A percentile compares a stretch with the other conserved stretches of the same genome.
Conservation (phyloP, 202 grass and related monocot species). For the Zoysia matrella region DNA sequence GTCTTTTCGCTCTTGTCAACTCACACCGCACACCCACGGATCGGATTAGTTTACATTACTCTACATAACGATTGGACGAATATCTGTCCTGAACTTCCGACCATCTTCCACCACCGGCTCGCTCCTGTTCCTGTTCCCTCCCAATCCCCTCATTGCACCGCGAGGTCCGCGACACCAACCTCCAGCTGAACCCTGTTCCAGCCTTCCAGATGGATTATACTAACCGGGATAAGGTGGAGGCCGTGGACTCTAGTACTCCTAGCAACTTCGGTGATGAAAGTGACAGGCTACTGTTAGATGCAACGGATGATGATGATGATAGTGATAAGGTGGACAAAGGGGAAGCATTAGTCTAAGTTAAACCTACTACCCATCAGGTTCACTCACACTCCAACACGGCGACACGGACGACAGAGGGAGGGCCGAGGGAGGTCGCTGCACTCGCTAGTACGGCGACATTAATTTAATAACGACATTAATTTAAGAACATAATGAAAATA, state of each 20-base stretch:
- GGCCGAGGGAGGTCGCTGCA: too few relatives aligned
- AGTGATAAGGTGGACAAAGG: neutral
- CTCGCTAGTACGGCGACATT: too few relatives aligned
- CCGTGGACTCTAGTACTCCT: too few relatives aligned
- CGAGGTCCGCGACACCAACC: neutral
- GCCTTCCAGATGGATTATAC: neutral
- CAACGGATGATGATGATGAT: neutral
- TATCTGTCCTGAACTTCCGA: neutral
- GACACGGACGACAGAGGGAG: too few relatives aligned
- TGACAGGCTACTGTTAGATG: conserved; percentile 26
- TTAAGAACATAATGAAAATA: too few relatives aligned
- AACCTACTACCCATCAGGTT: too few relatives aligned
- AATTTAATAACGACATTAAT: too few relatives aligned
- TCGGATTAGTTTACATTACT: neutral
- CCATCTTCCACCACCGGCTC: neutral
- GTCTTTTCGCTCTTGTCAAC: neutral
- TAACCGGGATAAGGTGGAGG: too few relatives aligned
- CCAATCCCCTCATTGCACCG: conserved; percentile 16
- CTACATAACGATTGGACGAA: neutral
- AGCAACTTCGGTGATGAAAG: neutral
- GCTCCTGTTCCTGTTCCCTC: conserved; percentile 1
- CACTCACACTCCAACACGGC: too few relatives aligned
- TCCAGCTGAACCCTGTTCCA: neutral
- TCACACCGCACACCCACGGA: conserved; percentile 8
- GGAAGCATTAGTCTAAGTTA: neutral